A percentile compares a stretch with the other conserved stretches of the same genome.
Evolutionary conservation across 2,329 filamentous ascomycete species (phyloP).

Genomic region (Raffaelea ambrosiae): DNA sequence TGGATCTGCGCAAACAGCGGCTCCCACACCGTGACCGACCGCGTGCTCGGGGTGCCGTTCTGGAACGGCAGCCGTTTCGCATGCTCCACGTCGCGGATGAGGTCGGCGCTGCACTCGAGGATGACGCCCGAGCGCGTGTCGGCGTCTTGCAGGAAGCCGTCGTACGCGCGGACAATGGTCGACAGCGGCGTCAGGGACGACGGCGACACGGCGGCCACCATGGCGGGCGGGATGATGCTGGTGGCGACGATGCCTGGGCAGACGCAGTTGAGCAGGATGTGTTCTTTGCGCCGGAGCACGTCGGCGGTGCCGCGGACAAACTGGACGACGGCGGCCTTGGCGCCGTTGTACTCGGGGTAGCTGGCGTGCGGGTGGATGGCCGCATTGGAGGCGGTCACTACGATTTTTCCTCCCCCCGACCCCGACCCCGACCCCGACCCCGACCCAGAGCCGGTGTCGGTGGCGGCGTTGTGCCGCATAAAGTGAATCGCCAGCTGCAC

Average conservation of each 20-base stretch:
- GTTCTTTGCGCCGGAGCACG: slow-evolving; percentile 33
- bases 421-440: neutral
- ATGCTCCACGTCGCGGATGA: slow-evolving; percentile 5
- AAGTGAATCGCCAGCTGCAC: slow-evolving; percentile 41
- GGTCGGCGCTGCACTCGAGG: slow-evolving; percentile 9
- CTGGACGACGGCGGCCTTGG: slow-evolving; percentile 37
- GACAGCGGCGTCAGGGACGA: slow-evolving; percentile 28
- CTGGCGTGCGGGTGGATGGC: slow-evolving; percentile 32
- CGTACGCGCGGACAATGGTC: slow-evolving; percentile 36
- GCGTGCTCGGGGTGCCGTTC: slow-evolving; percentile 7
- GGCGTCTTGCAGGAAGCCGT: slow-evolving; percentile 25
- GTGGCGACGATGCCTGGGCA: slow-evolving; percentile 39
- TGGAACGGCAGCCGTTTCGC: slow-evolving; percentile 5
- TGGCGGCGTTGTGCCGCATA: slow-evolving; percentile 33
- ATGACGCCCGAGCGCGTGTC: slow-evolving; percentile 20
- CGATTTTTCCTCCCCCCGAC: slow-evolving; percentile 5
- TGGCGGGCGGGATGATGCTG: slow-evolving; percentile 32
- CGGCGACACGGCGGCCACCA: slow-evolving; percentile 30
- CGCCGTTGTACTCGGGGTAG: slow-evolving; percentile 40
- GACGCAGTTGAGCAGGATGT: slow-evolving; percentile 38
- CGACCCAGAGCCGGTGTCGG: no score
- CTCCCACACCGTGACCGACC: slow-evolving; percentile 5
- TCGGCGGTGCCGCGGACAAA: slow-evolving; percentile 30
- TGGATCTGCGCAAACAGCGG: slow-evolving; percentile 1
- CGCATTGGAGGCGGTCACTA: slow-evolving; percentile 19